Base-by-base conservation (phyloP, 169 alveolate genomes). In the Neospora caninum region DNA sequence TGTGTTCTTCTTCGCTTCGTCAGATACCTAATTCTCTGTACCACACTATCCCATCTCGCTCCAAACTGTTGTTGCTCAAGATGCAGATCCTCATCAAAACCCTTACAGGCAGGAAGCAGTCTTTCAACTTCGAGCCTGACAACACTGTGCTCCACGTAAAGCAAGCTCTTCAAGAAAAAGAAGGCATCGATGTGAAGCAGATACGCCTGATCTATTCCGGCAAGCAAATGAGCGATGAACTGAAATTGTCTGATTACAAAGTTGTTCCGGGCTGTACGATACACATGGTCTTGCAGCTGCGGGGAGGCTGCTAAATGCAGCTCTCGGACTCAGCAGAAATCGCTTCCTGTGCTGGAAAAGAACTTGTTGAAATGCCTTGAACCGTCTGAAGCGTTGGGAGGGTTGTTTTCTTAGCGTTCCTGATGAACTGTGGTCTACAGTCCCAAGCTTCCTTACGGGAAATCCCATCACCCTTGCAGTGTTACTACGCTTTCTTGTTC, bases 241-340 rank as follows among this genome's bases (percentile, higher is more conserved):
- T 97, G 93, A 97, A 97, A 86, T 96, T 98, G 39, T 78, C 95
- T 86, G 99, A 98, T 94, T 98, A 98, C 97, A 97, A 98, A 86
- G 98, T 98, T 31, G 96, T 96, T 45, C 99, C 99, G 7, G 99
- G 99, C 42, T 96, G 98, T 94, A 98, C 99, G 49, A 98, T 98
- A 93, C 99, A 98, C 96, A 98, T 98, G 99, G 99, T 98, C 27
- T 98, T 98, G 69, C 99, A 98, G 93, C 98, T 98, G 80, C 96
- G 99, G 86, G 99, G 99, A 27, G 89, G 89, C 64, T 38, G 89
- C 84, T n/a, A 34, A 43, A 0, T 9, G 10, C 43, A 31, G 16
- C 20, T 9, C 27, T n/a, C 10, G n/a, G 0, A 6, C 84, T 20
- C 80, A 4, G 80, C 80, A 49, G 58, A 49, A 49, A 49, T 49